Conservation (phyloP, 768 basidiomycete species). For the Leccinum broughii region DNA sequence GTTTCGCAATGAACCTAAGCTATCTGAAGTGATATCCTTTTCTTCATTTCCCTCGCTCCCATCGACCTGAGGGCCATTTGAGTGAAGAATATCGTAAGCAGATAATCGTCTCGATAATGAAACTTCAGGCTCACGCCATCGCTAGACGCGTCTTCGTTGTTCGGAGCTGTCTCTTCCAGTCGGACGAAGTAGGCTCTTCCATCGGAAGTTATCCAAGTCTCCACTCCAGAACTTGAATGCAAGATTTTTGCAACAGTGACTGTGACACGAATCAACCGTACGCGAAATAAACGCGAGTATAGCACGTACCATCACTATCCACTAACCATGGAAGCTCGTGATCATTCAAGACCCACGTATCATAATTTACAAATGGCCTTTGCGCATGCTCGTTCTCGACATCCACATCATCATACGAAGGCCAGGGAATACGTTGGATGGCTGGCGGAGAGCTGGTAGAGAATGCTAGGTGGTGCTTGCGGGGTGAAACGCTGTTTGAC, state of each 20-base stretch:
- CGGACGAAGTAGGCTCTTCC: conserved; percentile 80
- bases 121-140: conserved; percentile 40
- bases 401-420: conserved; percentile 46
- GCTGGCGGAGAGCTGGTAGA: conserved; percentile 74
- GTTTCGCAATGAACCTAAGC: conserved; percentile 8
- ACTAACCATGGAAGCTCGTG: conserved; percentile 72
- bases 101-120: background rate
- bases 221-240: conserved; percentile 58
- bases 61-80: conserved; percentile 12
- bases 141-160: conserved; percentile 50
- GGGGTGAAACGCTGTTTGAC: conserved; percentile 65
- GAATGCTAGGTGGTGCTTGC: conserved; percentile 67
- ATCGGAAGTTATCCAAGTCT: conserved; percentile 85
- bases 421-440: conserved; percentile 86
- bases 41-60: conserved; percentile 11
- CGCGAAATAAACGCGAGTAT: background rate
- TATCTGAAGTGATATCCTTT: conserved; percentile 4
- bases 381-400: conserved; percentile 35
- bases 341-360: conserved; percentile 71
- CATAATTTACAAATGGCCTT: conserved; percentile 47
- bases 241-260: conserved; percentile 69
- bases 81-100: conserved; percentile 4
- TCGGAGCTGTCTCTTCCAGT: conserved; percentile 39
- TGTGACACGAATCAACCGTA: conserved; percentile 26
- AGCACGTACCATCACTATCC: conserved; percentile 63